Percentiles rank a stretch among this genome's conserved stretches.
phyloP scores from a whole-genome alignment of 2,329 filamentous ascomycete genomes.

The Xylariaceae sp. region DNA sequence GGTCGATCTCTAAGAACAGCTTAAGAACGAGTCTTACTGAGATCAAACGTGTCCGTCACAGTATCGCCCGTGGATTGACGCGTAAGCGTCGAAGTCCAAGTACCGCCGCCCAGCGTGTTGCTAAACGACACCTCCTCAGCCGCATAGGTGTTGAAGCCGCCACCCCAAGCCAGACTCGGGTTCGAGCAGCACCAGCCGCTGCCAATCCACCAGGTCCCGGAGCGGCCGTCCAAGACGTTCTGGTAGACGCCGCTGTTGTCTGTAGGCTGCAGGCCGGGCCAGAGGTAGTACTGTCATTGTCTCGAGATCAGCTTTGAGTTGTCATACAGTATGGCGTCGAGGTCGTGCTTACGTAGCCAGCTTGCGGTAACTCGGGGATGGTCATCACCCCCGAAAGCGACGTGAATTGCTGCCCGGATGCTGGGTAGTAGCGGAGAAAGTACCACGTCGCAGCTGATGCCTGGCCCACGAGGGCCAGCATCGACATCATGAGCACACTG shows the following conservation, averaged over 20 bases:
- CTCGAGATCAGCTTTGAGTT: not conserved
- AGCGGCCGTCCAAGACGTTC: slow-evolving; percentile 36
- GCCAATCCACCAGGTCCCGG: slow-evolving; percentile 37
- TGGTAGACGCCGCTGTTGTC: slow-evolving; percentile 37
- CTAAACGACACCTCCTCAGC: slow-evolving; percentile 30
- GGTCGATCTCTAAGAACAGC: not conserved
- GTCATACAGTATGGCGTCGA: not conserved
- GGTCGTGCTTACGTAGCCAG: slow-evolving; percentile 19
- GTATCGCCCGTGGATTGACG: slow-evolving; percentile 24
- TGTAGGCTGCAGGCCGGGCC: slow-evolving; percentile 37
- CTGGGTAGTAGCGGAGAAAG: slow-evolving; percentile 29
- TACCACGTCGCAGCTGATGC: slow-evolving; percentile 29
- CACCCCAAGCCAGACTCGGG: slow-evolving; percentile 33
- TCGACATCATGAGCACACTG: slow-evolving; percentile 11
- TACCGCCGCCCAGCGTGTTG: slow-evolving; percentile 22
- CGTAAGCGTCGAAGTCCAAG: slow-evolving; percentile 31
- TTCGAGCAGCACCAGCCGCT: slow-evolving; percentile 38
- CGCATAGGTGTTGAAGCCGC: slow-evolving; percentile 32
- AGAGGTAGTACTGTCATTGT: slow-evolving; percentile 32
- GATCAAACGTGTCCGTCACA: slow-evolving; percentile 30
- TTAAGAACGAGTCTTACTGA: slow-evolving; percentile 19
- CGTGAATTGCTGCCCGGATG: slow-evolving; percentile 30
- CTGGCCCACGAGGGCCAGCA: slow-evolving; percentile 22
- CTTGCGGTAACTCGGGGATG: slow-evolving; percentile 24
- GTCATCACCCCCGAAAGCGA: slow-evolving; percentile 27